Evolutionary conservation across 441 rosid species (phyloP).

Genomic region (Eugenia klotzschiana): DNA sequence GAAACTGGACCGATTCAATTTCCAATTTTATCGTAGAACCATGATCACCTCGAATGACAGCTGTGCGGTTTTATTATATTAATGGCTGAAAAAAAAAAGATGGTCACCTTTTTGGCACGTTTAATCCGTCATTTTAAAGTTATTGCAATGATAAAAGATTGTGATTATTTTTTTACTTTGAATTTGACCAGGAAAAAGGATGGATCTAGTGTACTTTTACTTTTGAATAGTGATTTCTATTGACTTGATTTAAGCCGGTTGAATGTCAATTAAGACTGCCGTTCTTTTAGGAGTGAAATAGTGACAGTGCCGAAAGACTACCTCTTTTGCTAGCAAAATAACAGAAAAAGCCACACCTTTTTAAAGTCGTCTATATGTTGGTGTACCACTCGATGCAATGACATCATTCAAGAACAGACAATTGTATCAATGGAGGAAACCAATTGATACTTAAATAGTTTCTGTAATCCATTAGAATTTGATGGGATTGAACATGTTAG

Average conservation of each 20-base stretch:
- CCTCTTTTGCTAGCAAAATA: not conserved
- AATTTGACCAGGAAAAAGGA: not conserved
- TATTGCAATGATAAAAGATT: not conserved
- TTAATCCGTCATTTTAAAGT: too few relatives aligned
- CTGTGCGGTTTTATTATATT: too few relatives aligned
- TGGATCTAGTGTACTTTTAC: not conserved
- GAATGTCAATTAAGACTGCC: not conserved
- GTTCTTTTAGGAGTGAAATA: not conserved
- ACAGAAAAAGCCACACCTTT: not conserved
- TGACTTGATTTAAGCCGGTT: not conserved
- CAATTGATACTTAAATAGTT: too few relatives aligned
- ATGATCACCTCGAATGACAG: not conserved
- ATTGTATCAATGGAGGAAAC: not conserved
- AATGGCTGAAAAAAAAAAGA: too few relatives aligned
- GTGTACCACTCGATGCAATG: not conserved
- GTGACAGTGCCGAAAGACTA: not conserved
- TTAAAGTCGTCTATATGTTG: not conserved
- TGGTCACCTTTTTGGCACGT: too few relatives aligned
- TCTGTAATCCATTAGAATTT: not conserved
- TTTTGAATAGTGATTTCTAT: not conserved
- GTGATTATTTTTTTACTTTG: not conserved
- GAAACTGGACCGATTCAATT: too few relatives aligned
- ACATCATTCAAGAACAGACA: too few relatives aligned
- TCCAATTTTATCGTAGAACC: too few relatives aligned
- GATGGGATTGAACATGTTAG: not conserved